A percentile compares a stretch with the other conserved stretches of the same genome.
These are phyloP conservation scores for Aureobasidium mangrovei DNA, from an alignment of 2,329 filamentous ascomycete genomes.

Conservation along the genomic window DNA sequence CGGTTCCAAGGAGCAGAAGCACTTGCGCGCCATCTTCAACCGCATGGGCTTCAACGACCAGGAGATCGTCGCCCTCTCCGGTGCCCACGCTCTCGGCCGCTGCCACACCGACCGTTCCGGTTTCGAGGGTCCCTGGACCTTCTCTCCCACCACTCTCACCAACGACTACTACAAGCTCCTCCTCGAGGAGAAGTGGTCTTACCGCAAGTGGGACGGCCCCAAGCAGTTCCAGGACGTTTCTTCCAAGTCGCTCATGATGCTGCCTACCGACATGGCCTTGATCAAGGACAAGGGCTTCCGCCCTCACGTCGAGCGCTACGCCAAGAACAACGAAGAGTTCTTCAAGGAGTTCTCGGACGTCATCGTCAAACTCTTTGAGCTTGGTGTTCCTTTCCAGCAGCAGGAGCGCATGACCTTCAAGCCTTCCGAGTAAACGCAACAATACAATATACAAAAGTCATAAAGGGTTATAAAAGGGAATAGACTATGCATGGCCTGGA, in stretches of 20 bases:
- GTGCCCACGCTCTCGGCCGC: slow-evolving; percentile 79
- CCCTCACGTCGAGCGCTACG: slow-evolving; percentile 74
- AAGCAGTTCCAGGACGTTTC: slow-evolving; percentile 83
- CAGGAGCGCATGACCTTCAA: slow-evolving; percentile 39
- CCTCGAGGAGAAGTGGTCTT: slow-evolving; percentile 84
- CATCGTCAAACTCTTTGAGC: slow-evolving; percentile 77
- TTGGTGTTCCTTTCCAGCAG: slow-evolving; percentile 77
- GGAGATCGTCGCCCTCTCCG: slow-evolving; percentile 84
- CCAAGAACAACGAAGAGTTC: slow-evolving; percentile 82
- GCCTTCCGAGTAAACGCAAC: slow-evolving; percentile 29
- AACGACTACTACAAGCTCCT: slow-evolving; percentile 93
- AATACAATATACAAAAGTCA: background rate
- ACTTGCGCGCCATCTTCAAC: slow-evolving; percentile 85
- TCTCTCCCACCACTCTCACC: slow-evolving; percentile 81
- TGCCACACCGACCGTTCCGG: slow-evolving; percentile 85
- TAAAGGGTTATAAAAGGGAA: background rate
- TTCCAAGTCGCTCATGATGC: slow-evolving; percentile 91
- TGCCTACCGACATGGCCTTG: slow-evolving; percentile 83
- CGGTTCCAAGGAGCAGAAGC: slow-evolving; percentile 64
- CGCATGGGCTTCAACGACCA: slow-evolving; percentile 98
- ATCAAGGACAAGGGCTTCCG: slow-evolving; percentile 82
- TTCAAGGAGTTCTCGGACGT: slow-evolving; percentile 86
- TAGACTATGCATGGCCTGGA: slow-evolving; percentile 1
- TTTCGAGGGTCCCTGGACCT: slow-evolving; percentile 84
- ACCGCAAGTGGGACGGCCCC: slow-evolving; percentile 82